These are phyloP conservation scores for Erucastrum elatum DNA, from an alignment of 345 rosid species.

Conservation along the genomic window DNA sequence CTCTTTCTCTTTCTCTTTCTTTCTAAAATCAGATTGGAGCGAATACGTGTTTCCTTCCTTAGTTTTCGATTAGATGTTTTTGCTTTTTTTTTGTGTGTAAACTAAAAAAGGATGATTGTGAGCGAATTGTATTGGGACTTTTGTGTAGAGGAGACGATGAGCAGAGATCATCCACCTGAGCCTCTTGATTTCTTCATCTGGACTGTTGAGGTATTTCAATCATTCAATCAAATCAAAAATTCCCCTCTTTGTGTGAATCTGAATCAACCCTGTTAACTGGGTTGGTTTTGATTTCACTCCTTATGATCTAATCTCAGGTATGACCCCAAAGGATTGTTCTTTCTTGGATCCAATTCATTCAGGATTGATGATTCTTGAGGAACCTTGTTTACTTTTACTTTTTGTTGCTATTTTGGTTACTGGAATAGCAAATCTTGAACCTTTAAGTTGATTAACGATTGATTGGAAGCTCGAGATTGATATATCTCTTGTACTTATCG, in stretches of 20 bases:
- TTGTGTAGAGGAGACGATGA: slow-evolving; percentile 50
- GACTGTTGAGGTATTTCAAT: slow-evolving; percentile 80
- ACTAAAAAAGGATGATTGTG: slow-evolving; percentile 11
- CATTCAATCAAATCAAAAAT: neutral
- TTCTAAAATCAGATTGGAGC: neutral
- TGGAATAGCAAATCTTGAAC: neutral
- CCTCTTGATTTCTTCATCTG: slow-evolving; percentile 99
- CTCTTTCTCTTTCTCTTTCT: neutral
- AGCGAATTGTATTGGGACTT: slow-evolving; percentile 30
- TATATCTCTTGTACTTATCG: neutral
- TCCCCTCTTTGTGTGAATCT: neutral
- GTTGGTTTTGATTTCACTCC: neutral
- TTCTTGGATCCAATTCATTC: slow-evolving; percentile 10
- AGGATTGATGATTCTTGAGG: neutral
- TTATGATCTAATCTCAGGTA: slow-evolving; percentile 18
- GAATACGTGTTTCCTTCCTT: neutral
- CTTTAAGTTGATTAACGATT: neutral
- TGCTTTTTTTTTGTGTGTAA: neutral
- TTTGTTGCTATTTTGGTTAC: neutral
- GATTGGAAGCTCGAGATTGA: neutral
- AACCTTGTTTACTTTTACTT: neutral
- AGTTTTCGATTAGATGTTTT: slow-evolving; percentile 6
- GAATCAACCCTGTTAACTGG: neutral
- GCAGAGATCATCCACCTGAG: slow-evolving; percentile 78
- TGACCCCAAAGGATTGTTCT: neutral